Base-by-base conservation (phyloP, 139 green algal genomes). In the Chlorella sp. region DNA sequence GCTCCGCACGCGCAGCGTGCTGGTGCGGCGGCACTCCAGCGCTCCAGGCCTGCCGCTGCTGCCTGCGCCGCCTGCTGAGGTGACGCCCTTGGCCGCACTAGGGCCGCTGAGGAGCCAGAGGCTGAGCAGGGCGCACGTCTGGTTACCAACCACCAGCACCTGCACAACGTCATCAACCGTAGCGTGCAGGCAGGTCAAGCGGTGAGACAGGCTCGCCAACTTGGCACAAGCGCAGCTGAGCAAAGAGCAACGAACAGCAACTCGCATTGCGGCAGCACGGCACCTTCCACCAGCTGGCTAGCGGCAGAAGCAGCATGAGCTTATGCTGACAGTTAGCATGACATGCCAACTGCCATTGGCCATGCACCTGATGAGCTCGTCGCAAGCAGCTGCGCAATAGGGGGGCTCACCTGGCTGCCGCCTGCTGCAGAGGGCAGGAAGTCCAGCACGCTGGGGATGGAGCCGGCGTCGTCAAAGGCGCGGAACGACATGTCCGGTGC, bases 401-500 rank as follows among this genome's bases (percentile, higher is more conserved):
- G n/a, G n/a, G n/a, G n/a, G 42, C 42, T 17, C 42, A 55, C 42
- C 42, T 55, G 42, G 10, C 10, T 55, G 42, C 17, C 17, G 42
- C 42, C 42, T 55, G 42, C n/a, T n/a, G n/a, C 3, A 3, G 35
- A 50, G 3, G 70, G 70, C 55, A 75, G 70, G 34, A 75, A 75
- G 51, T 75, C 70, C 5, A 75, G 70, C 20, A 51, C 33, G 70
- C 29, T 4, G 51, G 42, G 4, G 4, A 75, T 26, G 24, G 20
- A 5, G 30, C 42, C 17, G 42, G 17, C 33, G 6, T 68, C 55
- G 5, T 75, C 70, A 69, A 60, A 75, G 3, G 70, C 70, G 30
- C 55, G 22, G 59, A 75, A 75, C 59, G 61, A 61, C 24, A 75
- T 24, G 59, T 69, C 55, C 4, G 70, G 3, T 31, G 68, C 70